These are phyloP conservation scores for Zygosaccharomyces siamensis DNA, from an alignment of 805 yeast species.

Conservation along the genomic window DNA sequence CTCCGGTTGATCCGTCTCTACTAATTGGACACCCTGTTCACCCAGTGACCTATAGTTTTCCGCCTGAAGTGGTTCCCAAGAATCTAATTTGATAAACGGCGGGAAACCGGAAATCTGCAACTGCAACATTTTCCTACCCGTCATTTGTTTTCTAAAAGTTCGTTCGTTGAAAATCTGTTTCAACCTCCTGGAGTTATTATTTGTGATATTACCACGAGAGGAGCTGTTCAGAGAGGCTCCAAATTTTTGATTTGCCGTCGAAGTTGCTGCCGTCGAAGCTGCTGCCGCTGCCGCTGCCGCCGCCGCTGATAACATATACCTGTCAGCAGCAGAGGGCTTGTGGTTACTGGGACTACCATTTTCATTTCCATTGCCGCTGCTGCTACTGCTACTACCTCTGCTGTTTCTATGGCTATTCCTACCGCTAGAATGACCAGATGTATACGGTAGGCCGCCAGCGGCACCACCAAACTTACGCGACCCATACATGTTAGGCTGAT, in stretches of 20 bases:
- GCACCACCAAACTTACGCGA: background rate
- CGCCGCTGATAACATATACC: conserved; percentile 1
- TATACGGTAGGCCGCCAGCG: background rate
- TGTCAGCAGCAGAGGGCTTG: background rate
- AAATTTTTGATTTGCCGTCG: conserved; percentile 1
- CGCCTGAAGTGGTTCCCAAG: conserved; percentile 12
- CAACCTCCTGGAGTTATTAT: conserved; percentile 22
- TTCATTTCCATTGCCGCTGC: background rate
- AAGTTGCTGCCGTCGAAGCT: background rate
- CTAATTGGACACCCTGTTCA: conserved; percentile 7
- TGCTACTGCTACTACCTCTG: background rate
- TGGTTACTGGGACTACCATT: background rate
- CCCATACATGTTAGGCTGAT: conserved; percentile 7
- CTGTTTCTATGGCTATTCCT: background rate
- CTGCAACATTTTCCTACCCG: conserved; percentile 34
- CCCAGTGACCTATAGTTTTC: conserved; percentile 7
- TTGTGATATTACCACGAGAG: conserved; percentile 1
- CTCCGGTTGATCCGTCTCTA: conserved; percentile 25
- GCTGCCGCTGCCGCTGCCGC: conserved; percentile 6
- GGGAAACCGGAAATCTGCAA: conserved; percentile 31
- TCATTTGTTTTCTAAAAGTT: conserved; percentile 35
- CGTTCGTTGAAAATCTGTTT: conserved; percentile 33
- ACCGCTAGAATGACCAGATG: background rate
- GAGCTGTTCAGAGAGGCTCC: background rate
- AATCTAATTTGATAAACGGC: conserved; percentile 30